Evolutionary conservation across 805 yeast genomes (phyloP), one percentile per base, ranked within the genome.

Genomic region (Wickerhamomyces bovis): DNA sequence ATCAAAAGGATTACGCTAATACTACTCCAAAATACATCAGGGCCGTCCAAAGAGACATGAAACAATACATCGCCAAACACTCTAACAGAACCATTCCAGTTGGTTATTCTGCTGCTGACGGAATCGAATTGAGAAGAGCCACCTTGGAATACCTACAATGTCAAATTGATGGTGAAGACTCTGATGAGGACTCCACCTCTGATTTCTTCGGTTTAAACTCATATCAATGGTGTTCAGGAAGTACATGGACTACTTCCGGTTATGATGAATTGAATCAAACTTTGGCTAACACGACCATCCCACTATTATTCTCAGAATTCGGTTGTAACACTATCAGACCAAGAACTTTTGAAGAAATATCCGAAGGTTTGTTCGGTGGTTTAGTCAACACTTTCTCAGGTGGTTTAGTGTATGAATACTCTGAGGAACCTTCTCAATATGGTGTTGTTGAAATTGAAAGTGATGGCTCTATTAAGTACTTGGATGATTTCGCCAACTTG

Each of bases 41-140:
- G 66, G 96, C 97, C 12, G 83, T 89, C 31, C 92, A 88, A 64
- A 85, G 98, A 64, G 98, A 90, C 64, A 81, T 89, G 80, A 90
- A 88, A 68, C 79, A 78, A 55, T 90, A 86, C 69, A 83, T 90
- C 52, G 68, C 76, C 25, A 70, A 76, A 46, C 80, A 84, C 56
- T 72, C 83, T 16, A 76, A 85, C 61, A 79, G 97, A 65, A 67
- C 80, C 9, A 83, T 90, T 49, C 97, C 96, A 6, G 96, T 89
- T n/a, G 97, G 97, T 30, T 90, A 90, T 67, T 85, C 96, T 9
- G 96, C 97, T 42, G 97, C 97, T 16, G 96, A 87, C 58, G 89
- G 81, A 51, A 71, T 69, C 45, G 76, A 75, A 39, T 76, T 86
- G 60, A 78, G 96, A 58, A 67, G 78, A 42, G 84, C 87, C 30